Evolutionary conservation across 768 basidiomycete species (phyloP).

Genomic region (Leccinum truebloodii): DNA sequence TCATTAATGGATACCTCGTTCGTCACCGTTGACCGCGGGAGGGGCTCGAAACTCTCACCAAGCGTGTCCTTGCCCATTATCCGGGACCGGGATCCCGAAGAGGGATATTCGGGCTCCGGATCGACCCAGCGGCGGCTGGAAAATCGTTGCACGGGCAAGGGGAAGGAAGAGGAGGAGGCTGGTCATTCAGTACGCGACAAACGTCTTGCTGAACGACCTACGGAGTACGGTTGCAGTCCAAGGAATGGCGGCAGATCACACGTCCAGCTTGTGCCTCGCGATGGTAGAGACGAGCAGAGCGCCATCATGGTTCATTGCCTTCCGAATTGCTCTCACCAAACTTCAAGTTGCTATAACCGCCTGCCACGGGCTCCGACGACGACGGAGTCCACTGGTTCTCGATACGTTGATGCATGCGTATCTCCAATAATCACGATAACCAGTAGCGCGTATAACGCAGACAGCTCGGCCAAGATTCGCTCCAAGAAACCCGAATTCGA

Average conservation of each 20-base stretch:
- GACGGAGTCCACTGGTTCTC: conserved; percentile 4
- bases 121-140: conserved; percentile 1
- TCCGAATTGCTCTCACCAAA: conserved; percentile 20
- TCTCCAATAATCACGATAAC: conserved; percentile 25
- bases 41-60: conserved; percentile 18
- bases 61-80: conserved; percentile 23
- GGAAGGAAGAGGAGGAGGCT: conserved; percentile 1
- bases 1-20: conserved; percentile 13
- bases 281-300: conserved; percentile 12
- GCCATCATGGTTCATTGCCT: conserved; percentile 22
- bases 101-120: background rate
- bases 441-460: background rate
- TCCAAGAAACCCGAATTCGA: background rate
- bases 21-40: conserved; percentile 25
- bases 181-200: background rate
- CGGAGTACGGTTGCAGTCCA: background rate
- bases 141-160: background rate
- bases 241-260: conserved; percentile 20
- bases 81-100: conserved; percentile 4
- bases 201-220: conserved; percentile 4
- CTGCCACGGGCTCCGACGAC: background rate
- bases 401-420: conserved; percentile 30
- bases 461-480: conserved; percentile 1
- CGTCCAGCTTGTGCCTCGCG: conserved; percentile 21
- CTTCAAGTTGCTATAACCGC: conserved; percentile 11